Evolutionary conservation across 1,284 basidiomycete species (phyloP).

Genomic region (Ceratobasidium sp.): DNA sequence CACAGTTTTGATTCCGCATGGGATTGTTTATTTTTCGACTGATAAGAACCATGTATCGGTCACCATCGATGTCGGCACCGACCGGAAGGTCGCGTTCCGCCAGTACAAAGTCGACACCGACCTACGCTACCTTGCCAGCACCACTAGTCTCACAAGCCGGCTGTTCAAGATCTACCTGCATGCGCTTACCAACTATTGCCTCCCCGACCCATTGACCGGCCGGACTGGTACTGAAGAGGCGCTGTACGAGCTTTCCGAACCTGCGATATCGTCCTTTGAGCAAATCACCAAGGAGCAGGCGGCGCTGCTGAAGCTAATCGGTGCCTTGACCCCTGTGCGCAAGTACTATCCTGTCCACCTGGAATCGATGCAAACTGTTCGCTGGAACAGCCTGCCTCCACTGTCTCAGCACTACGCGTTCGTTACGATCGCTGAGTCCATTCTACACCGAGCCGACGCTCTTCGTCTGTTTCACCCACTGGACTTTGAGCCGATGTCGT

Average conservation of each 20-base stretch:
- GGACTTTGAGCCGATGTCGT: neutral
- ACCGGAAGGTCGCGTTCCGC: constrained; percentile 32
- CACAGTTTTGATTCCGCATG: constrained; percentile 56
- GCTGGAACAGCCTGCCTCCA: constrained; percentile 53
- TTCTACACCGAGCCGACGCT: constrained; percentile 17
- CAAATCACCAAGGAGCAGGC: constrained; percentile 52
- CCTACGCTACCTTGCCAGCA: constrained; percentile 56
- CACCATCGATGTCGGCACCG: neutral
- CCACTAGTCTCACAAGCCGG: constrained; percentile 53
- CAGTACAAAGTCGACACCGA: constrained; percentile 57
- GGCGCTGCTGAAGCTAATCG: constrained; percentile 55
- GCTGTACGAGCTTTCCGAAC: constrained; percentile 55
- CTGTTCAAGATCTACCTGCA: constrained; percentile 61
- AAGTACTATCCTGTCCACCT: constrained; percentile 58
- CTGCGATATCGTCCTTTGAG: constrained; percentile 57
- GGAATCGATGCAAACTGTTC: constrained; percentile 56
- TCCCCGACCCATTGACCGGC: constrained; percentile 60
- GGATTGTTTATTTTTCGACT: constrained; percentile 47
- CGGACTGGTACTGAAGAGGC: constrained; percentile 62
- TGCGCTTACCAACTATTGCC: constrained; percentile 57
- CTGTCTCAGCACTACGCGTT: constrained; percentile 55
- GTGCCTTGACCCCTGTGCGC: constrained; percentile 54
- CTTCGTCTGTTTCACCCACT: constrained; percentile 18
- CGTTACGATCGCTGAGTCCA: neutral
- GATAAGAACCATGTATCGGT: constrained; percentile 41